A percentile compares a stretch with the other conserved stretches of the same genome.
phyloP scores from a whole-genome alignment of 2,329 filamentous ascomycete species.

The Talaromyces sp. region DNA sequence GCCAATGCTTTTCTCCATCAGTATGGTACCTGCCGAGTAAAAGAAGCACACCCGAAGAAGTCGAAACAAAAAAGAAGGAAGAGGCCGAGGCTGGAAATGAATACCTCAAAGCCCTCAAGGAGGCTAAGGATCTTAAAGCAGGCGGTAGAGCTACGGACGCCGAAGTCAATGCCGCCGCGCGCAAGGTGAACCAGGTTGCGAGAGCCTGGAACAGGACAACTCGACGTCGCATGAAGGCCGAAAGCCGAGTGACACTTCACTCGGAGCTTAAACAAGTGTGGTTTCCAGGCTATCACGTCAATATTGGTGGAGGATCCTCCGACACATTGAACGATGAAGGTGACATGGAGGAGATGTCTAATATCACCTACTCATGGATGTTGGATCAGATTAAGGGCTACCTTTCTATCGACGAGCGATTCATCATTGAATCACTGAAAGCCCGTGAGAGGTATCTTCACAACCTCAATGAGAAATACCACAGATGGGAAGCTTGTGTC shows the following conservation, averaged over 20 bases:
- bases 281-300: slow-evolving; percentile 59
- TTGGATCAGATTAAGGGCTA: slow-evolving; percentile 24
- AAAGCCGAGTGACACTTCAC: slow-evolving; percentile 14
- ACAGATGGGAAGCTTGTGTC: neutral
- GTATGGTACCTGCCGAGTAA: slow-evolving; percentile 51
- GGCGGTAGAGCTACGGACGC: slow-evolving; percentile 14
- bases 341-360: slow-evolving; percentile 30
- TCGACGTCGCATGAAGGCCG: slow-evolving; percentile 13
- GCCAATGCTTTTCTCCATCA: slow-evolving; percentile 53
- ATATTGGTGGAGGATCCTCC: slow-evolving; percentile 53
- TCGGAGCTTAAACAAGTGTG: slow-evolving; percentile 54
- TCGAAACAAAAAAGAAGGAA: neutral
- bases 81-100: slow-evolving; percentile 9
- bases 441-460: slow-evolving; percentile 11
- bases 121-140: slow-evolving; percentile 16
- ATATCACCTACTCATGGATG: slow-evolving; percentile 27
- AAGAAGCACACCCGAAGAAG: slow-evolving; percentile 10
- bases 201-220: slow-evolving; percentile 15
- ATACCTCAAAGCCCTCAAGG: slow-evolving; percentile 10
- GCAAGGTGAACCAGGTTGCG: slow-evolving; percentile 14
- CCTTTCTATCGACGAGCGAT: slow-evolving; percentile 18
- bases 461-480: slow-evolving; percentile 5
- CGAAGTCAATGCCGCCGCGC: slow-evolving; percentile 17
- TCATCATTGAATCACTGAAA: slow-evolving; percentile 10
- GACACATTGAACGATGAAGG: slow-evolving; percentile 27